Evolutionary conservation across 768 basidiomycete genomes (phyloP).

Genomic region (Boletus vinaceobasis): DNA sequence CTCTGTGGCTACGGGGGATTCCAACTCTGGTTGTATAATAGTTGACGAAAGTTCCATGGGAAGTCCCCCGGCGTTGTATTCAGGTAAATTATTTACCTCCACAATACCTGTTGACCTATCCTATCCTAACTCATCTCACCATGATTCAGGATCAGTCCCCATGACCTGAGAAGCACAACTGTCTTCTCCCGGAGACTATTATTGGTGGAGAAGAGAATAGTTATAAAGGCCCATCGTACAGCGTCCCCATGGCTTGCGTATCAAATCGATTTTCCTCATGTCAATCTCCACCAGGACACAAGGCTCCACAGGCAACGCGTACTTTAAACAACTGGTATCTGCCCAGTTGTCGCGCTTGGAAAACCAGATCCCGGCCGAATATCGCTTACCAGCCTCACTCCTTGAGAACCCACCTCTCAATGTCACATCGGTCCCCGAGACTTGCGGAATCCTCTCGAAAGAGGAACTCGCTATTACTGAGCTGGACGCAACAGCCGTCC

Average conservation of each 20-base stretch:
- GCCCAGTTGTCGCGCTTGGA: slow-evolving; percentile 19
- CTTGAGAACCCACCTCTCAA: slow-evolving; percentile 28
- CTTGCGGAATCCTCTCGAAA: slow-evolving; percentile 31
- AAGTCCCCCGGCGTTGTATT: not conserved
- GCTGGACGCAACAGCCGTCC: slow-evolving; percentile 35
- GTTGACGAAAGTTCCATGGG: not conserved
- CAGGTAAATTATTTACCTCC: not conserved
- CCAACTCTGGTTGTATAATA: not conserved
- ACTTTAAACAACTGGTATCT: slow-evolving; percentile 18
- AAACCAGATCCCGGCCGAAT: slow-evolving; percentile 23
- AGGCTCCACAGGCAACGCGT: slow-evolving; percentile 21
- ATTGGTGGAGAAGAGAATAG: not conserved
- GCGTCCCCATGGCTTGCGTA: not conserved
- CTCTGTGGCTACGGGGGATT: not conserved
- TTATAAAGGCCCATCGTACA: not conserved
- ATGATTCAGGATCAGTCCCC: not conserved
- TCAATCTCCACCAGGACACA: slow-evolving; percentile 21
- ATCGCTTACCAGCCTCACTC: slow-evolving; percentile 12
- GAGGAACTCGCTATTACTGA: slow-evolving; percentile 34
- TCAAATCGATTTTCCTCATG: slow-evolving; percentile 3
- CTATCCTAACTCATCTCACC: not conserved
- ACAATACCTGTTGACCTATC: not conserved
- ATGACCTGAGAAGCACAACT: not conserved
- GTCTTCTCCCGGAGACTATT: not conserved
- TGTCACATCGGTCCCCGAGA: slow-evolving; percentile 32